phyloP scores from a whole-genome alignment of 495 filamentous ascomycete genomes.

The Aspergillus steynii region DNA sequence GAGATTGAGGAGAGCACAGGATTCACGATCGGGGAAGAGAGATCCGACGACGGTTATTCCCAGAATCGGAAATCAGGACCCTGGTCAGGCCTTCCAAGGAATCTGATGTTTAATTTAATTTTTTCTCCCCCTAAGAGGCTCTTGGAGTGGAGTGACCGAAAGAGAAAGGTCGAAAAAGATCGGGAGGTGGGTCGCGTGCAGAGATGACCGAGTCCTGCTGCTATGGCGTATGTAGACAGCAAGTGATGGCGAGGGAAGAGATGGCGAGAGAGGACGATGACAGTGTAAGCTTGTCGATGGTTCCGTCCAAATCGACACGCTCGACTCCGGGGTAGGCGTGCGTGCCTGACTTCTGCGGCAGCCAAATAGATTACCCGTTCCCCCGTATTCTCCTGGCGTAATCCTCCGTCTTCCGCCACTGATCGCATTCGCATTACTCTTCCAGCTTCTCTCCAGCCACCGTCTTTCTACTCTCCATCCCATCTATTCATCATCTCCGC shows the following conservation, averaged over 20 bases:
- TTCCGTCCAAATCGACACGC: too few relatives aligned
- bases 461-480: slow-evolving; percentile 4
- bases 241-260: slow-evolving; percentile 1
- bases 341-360: too few relatives aligned
- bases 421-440: background rate
- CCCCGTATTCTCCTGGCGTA: too few relatives aligned
- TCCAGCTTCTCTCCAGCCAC: background rate
- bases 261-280: too few relatives aligned
- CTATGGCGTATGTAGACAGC: slow-evolving; percentile 1
- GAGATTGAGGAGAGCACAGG: too few relatives aligned
- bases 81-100: background rate
- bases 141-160: background rate
- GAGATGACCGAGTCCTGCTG: slow-evolving; percentile 3
- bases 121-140: background rate
- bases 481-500: slow-evolving; percentile 7
- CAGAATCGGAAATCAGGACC: background rate
- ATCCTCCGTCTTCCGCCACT: background rate
- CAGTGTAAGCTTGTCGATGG: too few relatives aligned
- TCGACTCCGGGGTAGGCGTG: too few relatives aligned
- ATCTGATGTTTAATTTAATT: background rate
- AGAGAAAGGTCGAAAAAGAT: slow-evolving; percentile 3
- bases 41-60: too few relatives aligned
- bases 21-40: too few relatives aligned
- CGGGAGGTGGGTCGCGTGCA: slow-evolving; percentile 4
- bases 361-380: too few relatives aligned